A percentile compares a stretch with the other conserved stretches of the same genome.
These are phyloP conservation scores for Pezizomycotina sp. DNA, from an alignment of 2,329 filamentous ascomycete species.

Conservation along the genomic window DNA sequence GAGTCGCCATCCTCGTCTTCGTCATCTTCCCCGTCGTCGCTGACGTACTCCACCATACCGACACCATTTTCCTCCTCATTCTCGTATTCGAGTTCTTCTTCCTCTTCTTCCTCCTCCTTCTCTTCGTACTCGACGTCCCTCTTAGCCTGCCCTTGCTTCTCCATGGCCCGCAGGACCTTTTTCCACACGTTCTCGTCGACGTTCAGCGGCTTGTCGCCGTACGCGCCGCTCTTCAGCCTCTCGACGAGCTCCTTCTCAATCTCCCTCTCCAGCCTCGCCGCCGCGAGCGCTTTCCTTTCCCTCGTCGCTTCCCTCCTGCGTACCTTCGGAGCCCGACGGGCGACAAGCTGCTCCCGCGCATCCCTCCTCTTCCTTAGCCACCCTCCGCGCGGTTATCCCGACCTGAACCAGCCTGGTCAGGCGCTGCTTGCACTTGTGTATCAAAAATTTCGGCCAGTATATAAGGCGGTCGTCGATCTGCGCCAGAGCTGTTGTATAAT, in stretches of 20 bases:
- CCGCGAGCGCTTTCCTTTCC: constrained; percentile 60
- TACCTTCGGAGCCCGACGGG: constrained; percentile 83
- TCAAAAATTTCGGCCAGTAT: constrained; percentile 87
- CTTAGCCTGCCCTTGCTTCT: constrained; percentile 66
- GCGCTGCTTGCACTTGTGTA: constrained; percentile 93
- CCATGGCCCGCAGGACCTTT: constrained; percentile 81
- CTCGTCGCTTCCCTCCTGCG: constrained; percentile 56
- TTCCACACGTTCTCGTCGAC: constrained; percentile 94
- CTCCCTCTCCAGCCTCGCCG: constrained; percentile 84
- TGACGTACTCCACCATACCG: constrained; percentile 78
- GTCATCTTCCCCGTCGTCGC: constrained; percentile 71
- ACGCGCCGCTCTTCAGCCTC: constrained; percentile 74
- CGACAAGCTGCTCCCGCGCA: constrained; percentile 71
- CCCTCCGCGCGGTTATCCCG: constrained; percentile 48
- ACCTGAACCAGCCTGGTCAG: constrained; percentile 86
- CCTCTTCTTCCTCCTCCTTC: constrained; percentile 63
- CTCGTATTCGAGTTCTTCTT: constrained; percentile 49
- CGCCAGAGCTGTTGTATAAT: constrained; percentile 76
- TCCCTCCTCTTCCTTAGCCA: constrained; percentile 67
- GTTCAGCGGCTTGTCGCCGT: constrained; percentile 86
- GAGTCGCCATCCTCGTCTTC: constrained; percentile 48
- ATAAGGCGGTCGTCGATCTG: constrained; percentile 73
- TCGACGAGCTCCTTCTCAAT: constrained; percentile 94
- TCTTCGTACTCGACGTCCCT: constrained; percentile 79
- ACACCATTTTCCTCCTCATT: constrained; percentile 50